Evolutionary conservation across 805 yeast genomes (phyloP).

Genomic region (Metschnikowia sp.): DNA sequence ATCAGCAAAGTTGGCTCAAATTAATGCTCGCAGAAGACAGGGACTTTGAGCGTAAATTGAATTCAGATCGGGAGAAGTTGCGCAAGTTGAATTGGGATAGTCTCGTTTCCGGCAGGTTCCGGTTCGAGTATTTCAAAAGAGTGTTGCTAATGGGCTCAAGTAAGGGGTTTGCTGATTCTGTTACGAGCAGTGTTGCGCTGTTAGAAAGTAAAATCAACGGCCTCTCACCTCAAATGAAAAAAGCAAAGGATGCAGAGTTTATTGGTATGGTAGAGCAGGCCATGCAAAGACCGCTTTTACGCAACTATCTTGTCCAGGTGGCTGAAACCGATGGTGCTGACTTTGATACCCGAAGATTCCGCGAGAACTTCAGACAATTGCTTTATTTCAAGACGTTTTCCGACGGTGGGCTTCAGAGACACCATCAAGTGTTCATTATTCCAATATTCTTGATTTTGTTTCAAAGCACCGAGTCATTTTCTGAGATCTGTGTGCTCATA

Average conservation of each 20-base stretch:
- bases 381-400: constrained; percentile 38
- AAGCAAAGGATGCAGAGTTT: constrained; percentile 34
- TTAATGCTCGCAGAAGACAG: constrained; percentile 21
- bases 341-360: constrained; percentile 12
- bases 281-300: constrained; percentile 30
- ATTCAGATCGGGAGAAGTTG: constrained; percentile 26
- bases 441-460: constrained; percentile 35
- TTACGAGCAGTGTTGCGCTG: constrained; percentile 18
- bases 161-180: constrained; percentile 16
- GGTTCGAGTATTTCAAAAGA: constrained; percentile 28
- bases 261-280: constrained; percentile 23
- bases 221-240: constrained; percentile 27
- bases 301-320: constrained; percentile 17
- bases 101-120: constrained; percentile 24
- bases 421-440: constrained; percentile 38
- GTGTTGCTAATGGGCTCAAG: constrained; percentile 21
- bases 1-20: constrained; percentile 30
- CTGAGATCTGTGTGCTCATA: constrained; percentile 27
- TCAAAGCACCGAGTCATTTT: constrained; percentile 20
- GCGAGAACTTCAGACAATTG: constrained; percentile 26
- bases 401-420: constrained; percentile 34
- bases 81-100: constrained; percentile 39
- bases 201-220: constrained; percentile 22
- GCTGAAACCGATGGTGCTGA: constrained; percentile 11
- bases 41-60: constrained; percentile 24